Conservation (phyloP, 2,329 filamentous ascomycete genomes). For the Ceratocystis destructans region DNA sequence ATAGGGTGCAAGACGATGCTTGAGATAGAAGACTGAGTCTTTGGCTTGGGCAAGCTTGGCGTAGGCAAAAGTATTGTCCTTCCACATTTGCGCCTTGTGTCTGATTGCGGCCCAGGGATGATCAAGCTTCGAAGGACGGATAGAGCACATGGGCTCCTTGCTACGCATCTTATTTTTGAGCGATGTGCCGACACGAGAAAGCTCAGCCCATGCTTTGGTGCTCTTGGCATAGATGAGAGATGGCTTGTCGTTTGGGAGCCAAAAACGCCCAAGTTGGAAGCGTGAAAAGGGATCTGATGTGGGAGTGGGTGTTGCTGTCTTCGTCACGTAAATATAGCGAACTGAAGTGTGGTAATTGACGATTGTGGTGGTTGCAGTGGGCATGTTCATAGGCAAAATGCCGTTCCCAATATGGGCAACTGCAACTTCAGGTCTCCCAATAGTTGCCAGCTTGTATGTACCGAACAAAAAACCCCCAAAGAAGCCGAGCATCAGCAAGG, state of each 20-base stretch:
- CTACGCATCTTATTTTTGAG: neutral
- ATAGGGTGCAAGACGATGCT: neutral
- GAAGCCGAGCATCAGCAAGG: neutral
- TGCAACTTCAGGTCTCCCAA: neutral
- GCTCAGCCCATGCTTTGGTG: neutral
- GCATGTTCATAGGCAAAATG: neutral
- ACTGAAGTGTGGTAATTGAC: slow-evolving; percentile 16
- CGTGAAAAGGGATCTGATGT: neutral
- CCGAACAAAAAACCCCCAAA: neutral
- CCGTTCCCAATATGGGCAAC: neutral
- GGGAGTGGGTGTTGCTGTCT: slow-evolving; percentile 7
- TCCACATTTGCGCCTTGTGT: neutral
- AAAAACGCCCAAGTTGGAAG: slow-evolving; percentile 8
- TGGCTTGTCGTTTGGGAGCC: slow-evolving; percentile 14
- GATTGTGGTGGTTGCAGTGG: slow-evolving; percentile 14
- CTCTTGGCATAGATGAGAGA: neutral
- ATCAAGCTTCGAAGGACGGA: neutral
- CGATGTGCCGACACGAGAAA: neutral
- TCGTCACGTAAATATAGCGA: slow-evolving; percentile 14
- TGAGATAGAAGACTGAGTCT: neutral
- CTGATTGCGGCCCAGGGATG: neutral
- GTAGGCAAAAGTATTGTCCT: neutral
- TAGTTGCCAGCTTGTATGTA: neutral
- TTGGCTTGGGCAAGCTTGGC: neutral
- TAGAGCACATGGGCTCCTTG: neutral